A percentile compares a stretch with the other conserved stretches of the same genome.
Conservation (phyloP, 2,329 filamentous ascomycete genomes). For the Stylonectria norvegica region DNA sequence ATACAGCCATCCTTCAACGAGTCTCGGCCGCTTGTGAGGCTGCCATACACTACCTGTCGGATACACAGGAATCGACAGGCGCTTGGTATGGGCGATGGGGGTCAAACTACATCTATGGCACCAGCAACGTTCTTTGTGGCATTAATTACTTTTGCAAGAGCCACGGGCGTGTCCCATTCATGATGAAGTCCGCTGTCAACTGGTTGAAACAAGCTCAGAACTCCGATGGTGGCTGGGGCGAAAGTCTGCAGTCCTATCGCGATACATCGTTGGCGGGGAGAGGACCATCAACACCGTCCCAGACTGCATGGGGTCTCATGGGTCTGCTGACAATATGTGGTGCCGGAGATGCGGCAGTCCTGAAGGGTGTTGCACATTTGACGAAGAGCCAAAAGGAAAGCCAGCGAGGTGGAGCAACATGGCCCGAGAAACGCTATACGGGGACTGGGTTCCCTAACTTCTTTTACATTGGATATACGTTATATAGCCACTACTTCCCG, state of each 20-base stretch:
- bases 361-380: not conserved
- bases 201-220: conserved; percentile 7
- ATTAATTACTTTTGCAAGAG: conserved; percentile 1
- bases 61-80: conserved; percentile 1
- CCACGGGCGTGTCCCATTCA: no score
- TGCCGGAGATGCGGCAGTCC: not conserved
- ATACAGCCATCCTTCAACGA: not conserved
- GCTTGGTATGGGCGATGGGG: conserved; percentile 9
- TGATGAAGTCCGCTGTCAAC: not conserved
- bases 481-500: conserved; percentile 7
- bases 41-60: conserved; percentile 1
- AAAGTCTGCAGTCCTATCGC: conserved; percentile 3
- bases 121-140: conserved; percentile 5
- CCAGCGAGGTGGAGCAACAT: conserved; percentile 1
- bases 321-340: conserved; percentile 2
- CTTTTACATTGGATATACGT: conserved; percentile 6
- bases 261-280: conserved; percentile 3
- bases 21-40: not conserved
- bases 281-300: conserved; percentile 6
- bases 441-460: conserved; percentile 4
- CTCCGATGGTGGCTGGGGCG: conserved; percentile 7
- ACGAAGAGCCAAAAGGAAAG: not conserved
- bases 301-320: conserved; percentile 6
- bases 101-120: conserved; percentile 6
- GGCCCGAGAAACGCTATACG: conserved; percentile 2